Conservation (phyloP, 78 protist genomes). For the Capsaspora owczarzaki region DNA sequence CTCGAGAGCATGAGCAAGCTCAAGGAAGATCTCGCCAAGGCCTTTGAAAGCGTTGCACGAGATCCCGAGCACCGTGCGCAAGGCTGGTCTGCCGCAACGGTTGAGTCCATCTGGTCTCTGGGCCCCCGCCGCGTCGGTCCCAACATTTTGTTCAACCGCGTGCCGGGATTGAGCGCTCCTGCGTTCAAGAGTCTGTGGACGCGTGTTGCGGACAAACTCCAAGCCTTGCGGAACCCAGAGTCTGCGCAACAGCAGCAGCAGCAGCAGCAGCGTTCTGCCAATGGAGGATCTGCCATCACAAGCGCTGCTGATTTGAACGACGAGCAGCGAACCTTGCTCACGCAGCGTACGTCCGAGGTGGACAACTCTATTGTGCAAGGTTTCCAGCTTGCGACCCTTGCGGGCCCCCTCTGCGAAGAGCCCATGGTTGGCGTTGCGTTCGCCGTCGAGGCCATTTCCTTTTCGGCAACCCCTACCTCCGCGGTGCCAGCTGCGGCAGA, state of each 20-base stretch:
- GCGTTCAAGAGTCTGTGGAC: neutral
- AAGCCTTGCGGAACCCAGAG: too few species aligned
- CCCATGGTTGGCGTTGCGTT: slow-evolving; percentile 87
- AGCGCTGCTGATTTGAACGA: neutral
- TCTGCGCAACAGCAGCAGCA: too few species aligned
- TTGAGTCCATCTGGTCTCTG: neutral
- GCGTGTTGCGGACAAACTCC: neutral
- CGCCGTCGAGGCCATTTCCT: slow-evolving; percentile 27
- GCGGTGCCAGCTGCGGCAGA: neutral
- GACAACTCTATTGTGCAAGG: slow-evolving; percentile 70
- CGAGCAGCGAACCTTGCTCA: neutral
- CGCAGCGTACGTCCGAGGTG: slow-evolving; percentile 1
- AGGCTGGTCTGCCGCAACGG: neutral
- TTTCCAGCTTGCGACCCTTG: slow-evolving; percentile 78
- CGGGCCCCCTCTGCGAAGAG: slow-evolving; percentile 95
- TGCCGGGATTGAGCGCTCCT: too few species aligned
- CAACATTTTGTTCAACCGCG: neutral
- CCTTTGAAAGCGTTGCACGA: too few species aligned
- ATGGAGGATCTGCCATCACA: neutral
- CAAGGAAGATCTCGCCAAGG: neutral
- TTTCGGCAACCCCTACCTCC: neutral
- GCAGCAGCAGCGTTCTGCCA: too few species aligned
- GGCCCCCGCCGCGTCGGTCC: slow-evolving; percentile 5
- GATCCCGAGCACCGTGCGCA: too few species aligned
- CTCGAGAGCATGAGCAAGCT: neutral